Base-by-base conservation (phyloP, 805 yeast species). In the Yamadazyma akitaensis region DNA sequence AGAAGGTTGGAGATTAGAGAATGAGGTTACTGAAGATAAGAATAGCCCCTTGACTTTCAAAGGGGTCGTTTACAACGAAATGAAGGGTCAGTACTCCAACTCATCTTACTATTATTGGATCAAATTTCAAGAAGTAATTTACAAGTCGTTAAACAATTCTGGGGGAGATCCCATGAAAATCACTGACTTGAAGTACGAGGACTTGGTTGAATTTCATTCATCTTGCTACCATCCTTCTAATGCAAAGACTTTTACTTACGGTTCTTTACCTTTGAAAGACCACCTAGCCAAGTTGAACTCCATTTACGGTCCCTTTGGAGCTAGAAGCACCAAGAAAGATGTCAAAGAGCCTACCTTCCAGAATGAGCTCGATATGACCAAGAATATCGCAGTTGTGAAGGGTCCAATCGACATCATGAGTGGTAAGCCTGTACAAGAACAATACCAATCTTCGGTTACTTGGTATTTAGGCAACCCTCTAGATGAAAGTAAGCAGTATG, bases 1-100 rank as follows among this genome's bases (percentile, higher is more conserved):
- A 69, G 99, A 94, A 68, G 99, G 99, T 32, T 94, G 99, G 99
- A 81, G 99, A 61, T 69, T 94, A 34, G 99, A 94, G 64, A 80
- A 88, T 54, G 78, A 77, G 44, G 75, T 73, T 44, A 65, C 81
- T 5, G 64, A 74, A 6, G 90, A 91, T 60, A 68, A 70, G 13
- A 49, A 56, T 0, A 75, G 88, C 12, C 86, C 88, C 1, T 60
- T 94, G 36, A 72, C 71, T 3, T 88, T 89, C 65, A 94, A 94
- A 65, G 99, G 99, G 39, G 99, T 94, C 30, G 99, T 94, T 2
- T 94, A 87, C 63, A 94, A 94, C 62, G 99, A 94, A 68, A 94
- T 94, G 99, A 94, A 94, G 66, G 99, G 99, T 8, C 97, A 92
- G 65, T 80, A 88, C 60, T 86, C 96, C 0, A 92, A 89, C 63